Base-by-base conservation (phyloP, 2,329 filamentous ascomycete species). In the Cercospora zeae-maydis region DNA sequence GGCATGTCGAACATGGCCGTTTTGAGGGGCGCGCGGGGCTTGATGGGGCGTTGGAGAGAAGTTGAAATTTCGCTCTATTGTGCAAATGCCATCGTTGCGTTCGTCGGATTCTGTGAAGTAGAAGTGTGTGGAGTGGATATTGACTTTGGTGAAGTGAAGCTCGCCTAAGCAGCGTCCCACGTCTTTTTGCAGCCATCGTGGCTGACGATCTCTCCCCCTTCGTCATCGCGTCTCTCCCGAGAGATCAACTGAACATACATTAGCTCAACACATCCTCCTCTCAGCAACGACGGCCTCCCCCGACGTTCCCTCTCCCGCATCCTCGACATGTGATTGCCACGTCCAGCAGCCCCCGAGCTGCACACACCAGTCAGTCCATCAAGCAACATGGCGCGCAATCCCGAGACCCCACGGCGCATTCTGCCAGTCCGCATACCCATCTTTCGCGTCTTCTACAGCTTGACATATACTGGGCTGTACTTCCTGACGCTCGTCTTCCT, bases 361-460 rank as follows among this genome's bases (percentile, higher is more conserved):
- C 67, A 51, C 16, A 53, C 54, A 56, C 45, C 37, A 58, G 27
- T 30, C 37, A 58, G 27, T 30, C 36, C 49, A 34, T 62, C 56
- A n/a, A 52, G 36, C 58, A 63, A 54, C 37, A 66, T 67, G 64
- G 64, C 63, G 24, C 62, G 58, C 30, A 57, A 30, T n/a, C 61
- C 51, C n/a, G 58, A 61, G 21, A 57, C 54, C 47, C 61, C 63
- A 31, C 61, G 67, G 56, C 70, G 66, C 54, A 58, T 73, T 21
- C 69, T 74, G 30, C 71, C 72, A 37, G 75, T 81, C 70, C 78
- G 77, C 69, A 79, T 82, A 68, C 81, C 87, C 65, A 78, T 93
- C 72, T 92, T 90, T 76, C 87, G 87, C 75, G 86, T 96, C 76
- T 86, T 93, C 79, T 96, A 96, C 80, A 88, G 84, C 73, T 63